phyloP scores from a whole-genome alignment of 2,329 filamentous ascomycete genomes.

The Volutella citrinella region DNA sequence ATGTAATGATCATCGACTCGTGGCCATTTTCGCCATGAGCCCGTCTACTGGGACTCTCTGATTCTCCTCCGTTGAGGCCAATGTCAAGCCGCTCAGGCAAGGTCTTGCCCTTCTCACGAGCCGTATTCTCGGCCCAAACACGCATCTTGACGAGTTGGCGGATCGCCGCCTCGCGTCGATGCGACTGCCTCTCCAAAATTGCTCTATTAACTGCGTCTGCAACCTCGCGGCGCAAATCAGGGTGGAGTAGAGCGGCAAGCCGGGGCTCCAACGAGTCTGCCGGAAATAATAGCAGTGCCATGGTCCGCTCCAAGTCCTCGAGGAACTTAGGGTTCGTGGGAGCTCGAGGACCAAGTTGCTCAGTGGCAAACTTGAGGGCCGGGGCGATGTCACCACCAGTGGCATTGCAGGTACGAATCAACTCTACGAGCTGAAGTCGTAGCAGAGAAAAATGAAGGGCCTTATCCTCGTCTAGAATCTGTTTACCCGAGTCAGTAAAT shows the following conservation, averaged over 20 bases:
- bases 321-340: constrained; percentile 79
- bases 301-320: constrained; percentile 84
- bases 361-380: constrained; percentile 82
- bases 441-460: constrained; percentile 86
- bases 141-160: constrained; percentile 77
- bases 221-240: constrained; percentile 76
- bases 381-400: constrained; percentile 70
- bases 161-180: constrained; percentile 76
- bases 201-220: constrained; percentile 87
- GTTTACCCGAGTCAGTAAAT: too few relatives aligned
- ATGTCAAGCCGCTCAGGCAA: constrained; percentile 35
- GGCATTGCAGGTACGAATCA: constrained; percentile 75
- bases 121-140: constrained; percentile 76
- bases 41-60: constrained; percentile 23
- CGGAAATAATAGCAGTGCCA: constrained; percentile 87
- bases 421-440: constrained; percentile 86
- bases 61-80: constrained; percentile 36
- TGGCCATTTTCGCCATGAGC: constrained; percentile 37
- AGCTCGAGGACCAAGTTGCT: constrained; percentile 82
- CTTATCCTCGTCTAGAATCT: constrained; percentile 86
- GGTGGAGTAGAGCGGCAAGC: constrained; percentile 73
- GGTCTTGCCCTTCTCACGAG: constrained; percentile 32
- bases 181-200: constrained; percentile 71
- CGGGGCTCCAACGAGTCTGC: constrained; percentile 75
- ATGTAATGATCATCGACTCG: constrained; percentile 53